These are phyloP conservation scores for Nymphaea thermarum DNA, from an alignment of 164 flowering plant genomes.

Conservation along the genomic window DNA sequence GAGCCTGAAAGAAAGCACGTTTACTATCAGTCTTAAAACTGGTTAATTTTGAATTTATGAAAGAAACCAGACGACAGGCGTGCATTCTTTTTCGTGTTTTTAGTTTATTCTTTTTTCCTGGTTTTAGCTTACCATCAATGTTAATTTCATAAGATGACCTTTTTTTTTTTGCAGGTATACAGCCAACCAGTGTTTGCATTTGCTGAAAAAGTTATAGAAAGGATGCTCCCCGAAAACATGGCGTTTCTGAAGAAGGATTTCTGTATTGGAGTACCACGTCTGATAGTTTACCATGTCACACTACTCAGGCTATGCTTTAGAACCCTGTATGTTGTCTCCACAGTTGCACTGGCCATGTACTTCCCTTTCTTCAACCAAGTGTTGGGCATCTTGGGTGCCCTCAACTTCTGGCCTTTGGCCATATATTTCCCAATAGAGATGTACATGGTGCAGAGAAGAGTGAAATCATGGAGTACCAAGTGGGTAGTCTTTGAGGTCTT, in stretches of 20 bases:
- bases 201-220: constrained; percentile 25
- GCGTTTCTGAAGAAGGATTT: constrained; percentile 18
- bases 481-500: constrained; percentile 39
- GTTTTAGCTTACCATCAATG: neutral
- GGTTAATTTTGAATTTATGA: too few relatives aligned
- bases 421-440: constrained; percentile 65
- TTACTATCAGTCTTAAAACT: too few relatives aligned
- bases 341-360: constrained; percentile 33
- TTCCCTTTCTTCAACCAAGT: constrained; percentile 70
- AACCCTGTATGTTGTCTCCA: constrained; percentile 36
- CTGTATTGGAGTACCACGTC: constrained; percentile 26
- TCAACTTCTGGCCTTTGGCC: constrained; percentile 53
- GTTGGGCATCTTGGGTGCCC: constrained; percentile 42
- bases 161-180: constrained; percentile 24
- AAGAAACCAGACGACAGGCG: too few relatives aligned
- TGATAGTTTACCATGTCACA: constrained; percentile 22
- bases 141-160: neutral
- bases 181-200: constrained; percentile 50
- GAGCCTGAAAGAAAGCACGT: too few relatives aligned
- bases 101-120: too few relatives aligned
- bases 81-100: too few relatives aligned
- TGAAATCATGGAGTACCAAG: constrained; percentile 28
- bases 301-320: constrained; percentile 34
- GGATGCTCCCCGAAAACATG: constrained; percentile 25
- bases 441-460: constrained; percentile 43